A percentile compares a stretch with the other conserved stretches of the same genome.
Conservation (phyloP, 306 rosid genomes). For the Glycyrrhiza uralensis region DNA sequence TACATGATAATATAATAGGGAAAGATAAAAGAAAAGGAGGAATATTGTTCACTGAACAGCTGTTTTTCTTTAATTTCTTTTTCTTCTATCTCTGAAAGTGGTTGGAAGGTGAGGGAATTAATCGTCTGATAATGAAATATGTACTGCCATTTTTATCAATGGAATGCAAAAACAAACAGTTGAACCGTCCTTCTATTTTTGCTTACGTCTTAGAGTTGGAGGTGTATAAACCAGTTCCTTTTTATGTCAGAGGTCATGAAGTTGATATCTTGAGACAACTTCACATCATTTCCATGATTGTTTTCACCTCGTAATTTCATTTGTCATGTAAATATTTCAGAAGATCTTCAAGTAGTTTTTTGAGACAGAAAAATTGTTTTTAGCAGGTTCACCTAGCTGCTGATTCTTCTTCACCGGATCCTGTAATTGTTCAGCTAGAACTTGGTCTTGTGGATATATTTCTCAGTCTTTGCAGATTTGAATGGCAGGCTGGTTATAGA, state of each 20-base stretch:
- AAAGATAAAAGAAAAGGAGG: not conserved
- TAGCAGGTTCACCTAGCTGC: conserved; percentile 53
- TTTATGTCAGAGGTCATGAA: conserved; percentile 2
- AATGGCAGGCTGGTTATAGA: conserved; percentile 93
- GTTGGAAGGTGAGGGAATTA: not conserved
- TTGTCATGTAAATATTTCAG: not conserved
- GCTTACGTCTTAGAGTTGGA: conserved; percentile 11
- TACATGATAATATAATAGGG: not conserved
- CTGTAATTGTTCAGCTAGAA: conserved; percentile 65
- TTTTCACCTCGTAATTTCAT: not conserved
- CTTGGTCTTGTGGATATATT: conserved; percentile 91
- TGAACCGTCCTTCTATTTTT: conserved; percentile 20
- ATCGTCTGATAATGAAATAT: not conserved
- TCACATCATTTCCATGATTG: conserved; percentile 14
- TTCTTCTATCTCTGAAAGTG: not conserved
- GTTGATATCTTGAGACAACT: conserved; percentile 14
- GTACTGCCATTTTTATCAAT: not conserved
- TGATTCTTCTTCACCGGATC: conserved; percentile 46
- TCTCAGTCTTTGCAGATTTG: conserved; percentile 82
- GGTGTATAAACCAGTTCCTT: conserved; percentile 21
- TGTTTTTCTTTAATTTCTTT: not conserved
- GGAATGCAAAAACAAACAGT: not conserved
- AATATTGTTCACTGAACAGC: not conserved
- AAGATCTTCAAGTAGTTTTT: not conserved
- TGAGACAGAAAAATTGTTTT: not conserved